Conservation (phyloP, 371 early-diverging fungal genomes). For the Zancudomyces culisetae region DNA sequence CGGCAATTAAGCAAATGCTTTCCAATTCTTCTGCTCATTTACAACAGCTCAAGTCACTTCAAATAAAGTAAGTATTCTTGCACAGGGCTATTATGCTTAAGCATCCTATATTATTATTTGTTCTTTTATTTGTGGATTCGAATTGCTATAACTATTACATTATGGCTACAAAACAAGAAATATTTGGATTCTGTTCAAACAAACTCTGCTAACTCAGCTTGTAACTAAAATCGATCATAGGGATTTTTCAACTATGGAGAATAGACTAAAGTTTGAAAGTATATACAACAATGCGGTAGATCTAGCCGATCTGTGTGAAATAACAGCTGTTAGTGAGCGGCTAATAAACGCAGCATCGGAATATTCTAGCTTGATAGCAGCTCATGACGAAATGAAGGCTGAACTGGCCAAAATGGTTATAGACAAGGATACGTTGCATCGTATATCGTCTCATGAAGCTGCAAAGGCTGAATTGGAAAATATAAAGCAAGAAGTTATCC, state of each 20-base stretch:
- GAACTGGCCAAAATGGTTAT: neutral
- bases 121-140: too few species aligned
- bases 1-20: neutral
- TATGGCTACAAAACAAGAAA: too few species aligned
- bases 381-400: constrained; percentile 1
- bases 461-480: too few species aligned
- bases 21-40: neutral
- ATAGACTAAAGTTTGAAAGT: constrained; percentile 20
- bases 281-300: constrained; percentile 24
- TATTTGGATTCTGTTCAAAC: too few species aligned
- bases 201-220: too few species aligned
- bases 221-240: neutral
- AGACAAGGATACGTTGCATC: neutral
- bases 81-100: too few species aligned
- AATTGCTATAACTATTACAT: too few species aligned
- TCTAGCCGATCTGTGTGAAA: constrained; percentile 20
- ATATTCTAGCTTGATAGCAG: constrained; percentile 1
- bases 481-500: too few species aligned
- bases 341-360: constrained; percentile 20
- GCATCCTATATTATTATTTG: too few species aligned
- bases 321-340: constrained; percentile 22
- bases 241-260: constrained; percentile 14
- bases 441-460: too few species aligned
- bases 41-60: neutral
- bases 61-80: neutral